These are phyloP conservation scores for Hypoxylon subgilvum DNA, from an alignment of 495 filamentous ascomycete genomes.

Conservation along the genomic window DNA sequence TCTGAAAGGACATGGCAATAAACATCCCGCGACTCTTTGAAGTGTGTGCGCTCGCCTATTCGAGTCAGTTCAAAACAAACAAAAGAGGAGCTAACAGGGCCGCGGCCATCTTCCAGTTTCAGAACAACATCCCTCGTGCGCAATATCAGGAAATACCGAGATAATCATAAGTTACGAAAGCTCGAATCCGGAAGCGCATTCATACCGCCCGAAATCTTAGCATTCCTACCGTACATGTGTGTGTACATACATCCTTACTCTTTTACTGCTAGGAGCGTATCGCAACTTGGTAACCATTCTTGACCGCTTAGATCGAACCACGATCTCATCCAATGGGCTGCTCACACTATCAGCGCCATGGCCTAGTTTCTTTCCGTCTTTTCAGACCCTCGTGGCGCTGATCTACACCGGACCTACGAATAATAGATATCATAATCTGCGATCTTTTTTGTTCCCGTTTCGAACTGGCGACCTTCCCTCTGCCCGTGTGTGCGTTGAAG, in stretches of 20 bases:
- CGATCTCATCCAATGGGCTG: constrained; percentile 18
- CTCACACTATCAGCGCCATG: constrained; percentile 27
- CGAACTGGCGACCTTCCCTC: constrained; percentile 11
- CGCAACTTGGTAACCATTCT: constrained; percentile 24
- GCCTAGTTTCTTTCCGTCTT: constrained; percentile 32
- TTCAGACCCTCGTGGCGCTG: constrained; percentile 15
- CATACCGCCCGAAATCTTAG: no score
- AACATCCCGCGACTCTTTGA: constrained; percentile 32
- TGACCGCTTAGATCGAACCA: constrained; percentile 43
- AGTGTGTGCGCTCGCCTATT: constrained; percentile 32
- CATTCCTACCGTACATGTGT: no score
- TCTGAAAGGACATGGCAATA: constrained; percentile 20
- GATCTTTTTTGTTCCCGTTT: constrained; percentile 27
- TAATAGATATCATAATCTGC: constrained; percentile 29
- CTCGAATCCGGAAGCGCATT: no score
- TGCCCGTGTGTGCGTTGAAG: constrained; percentile 12
- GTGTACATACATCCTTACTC: neutral
- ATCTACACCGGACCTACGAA: constrained; percentile 44
- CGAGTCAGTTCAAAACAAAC: constrained; percentile 43
- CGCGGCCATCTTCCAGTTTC: constrained; percentile 34
- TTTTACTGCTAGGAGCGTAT: no score
- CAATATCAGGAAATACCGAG: constrained; percentile 4
- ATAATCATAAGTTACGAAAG: constrained; percentile 10
- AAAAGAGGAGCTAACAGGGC: constrained; percentile 25
- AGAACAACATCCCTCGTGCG: constrained; percentile 13